Evolutionary conservation across 106 monocot genomes (phyloP).

Genomic region (Cymbidium sinense): DNA sequence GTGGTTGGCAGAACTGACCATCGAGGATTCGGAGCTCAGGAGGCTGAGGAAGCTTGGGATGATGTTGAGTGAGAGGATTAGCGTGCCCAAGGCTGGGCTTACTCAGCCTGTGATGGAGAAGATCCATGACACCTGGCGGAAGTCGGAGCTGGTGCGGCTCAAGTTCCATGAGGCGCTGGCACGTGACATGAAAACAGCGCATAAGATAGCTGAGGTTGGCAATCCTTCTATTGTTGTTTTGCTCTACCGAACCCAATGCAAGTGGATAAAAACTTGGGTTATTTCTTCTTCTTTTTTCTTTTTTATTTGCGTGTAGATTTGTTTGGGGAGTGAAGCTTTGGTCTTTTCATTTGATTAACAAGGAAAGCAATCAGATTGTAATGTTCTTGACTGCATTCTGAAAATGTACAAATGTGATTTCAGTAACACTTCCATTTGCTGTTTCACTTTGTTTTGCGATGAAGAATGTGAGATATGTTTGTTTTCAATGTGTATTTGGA

Average conservation of each 20-base stretch:
- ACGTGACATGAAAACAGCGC: conserved; percentile 92
- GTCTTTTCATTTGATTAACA: no score
- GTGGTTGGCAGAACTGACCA: conserved; percentile 77
- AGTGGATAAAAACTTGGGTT: not conserved
- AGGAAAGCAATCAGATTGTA: not conserved
- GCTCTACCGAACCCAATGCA: not conserved
- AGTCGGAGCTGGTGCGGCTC: conserved; percentile 75
- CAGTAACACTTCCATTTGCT: not conserved
- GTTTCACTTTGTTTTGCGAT: not conserved
- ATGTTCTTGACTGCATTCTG: not conserved
- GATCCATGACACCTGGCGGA: conserved; percentile 83
- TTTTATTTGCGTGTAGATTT: no score
- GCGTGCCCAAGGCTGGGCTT: conserved; percentile 85
- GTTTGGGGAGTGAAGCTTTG: not conserved
- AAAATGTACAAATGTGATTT: not conserved
- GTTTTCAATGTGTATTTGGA: not conserved
- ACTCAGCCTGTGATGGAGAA: conserved; percentile 67
- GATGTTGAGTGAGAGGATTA: conserved; percentile 71
- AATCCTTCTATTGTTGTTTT: not conserved
- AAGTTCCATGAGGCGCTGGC: conserved; percentile 90
- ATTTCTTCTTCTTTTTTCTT: not conserved
- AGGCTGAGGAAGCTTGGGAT: conserved; percentile 65
- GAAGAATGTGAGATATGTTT: not conserved
- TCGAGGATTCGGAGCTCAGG: conserved; percentile 81
- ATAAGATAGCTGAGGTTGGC: conserved; percentile 91